phyloP scores from a whole-genome alignment of 202 grass and related monocot species.

The Brachypodium distachyon region DNA sequence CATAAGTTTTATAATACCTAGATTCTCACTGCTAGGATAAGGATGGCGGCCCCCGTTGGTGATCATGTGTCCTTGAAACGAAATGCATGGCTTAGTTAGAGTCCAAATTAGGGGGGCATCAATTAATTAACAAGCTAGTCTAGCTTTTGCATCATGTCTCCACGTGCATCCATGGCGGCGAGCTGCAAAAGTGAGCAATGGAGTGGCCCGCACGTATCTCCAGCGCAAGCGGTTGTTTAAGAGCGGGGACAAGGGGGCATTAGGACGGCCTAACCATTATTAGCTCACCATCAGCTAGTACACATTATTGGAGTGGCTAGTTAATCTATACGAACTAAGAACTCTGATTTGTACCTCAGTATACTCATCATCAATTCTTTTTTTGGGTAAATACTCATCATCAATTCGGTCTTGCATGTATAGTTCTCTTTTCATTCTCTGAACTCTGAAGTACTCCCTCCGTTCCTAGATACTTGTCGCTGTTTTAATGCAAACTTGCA shows the following conservation, averaged over 20 bases:
- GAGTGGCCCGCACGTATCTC: slow-evolving; percentile 39
- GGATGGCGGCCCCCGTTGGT: slow-evolving; percentile 20
- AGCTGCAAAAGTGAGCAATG: slow-evolving; percentile 7
- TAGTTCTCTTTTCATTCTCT: not conserved
- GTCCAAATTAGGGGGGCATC: slow-evolving; percentile 12
- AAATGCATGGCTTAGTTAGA: slow-evolving; percentile 5
- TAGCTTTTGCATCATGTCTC: slow-evolving; percentile 32
- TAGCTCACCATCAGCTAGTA: not conserved
- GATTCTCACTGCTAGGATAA: slow-evolving; percentile 42
- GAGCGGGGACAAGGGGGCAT: slow-evolving; percentile 11
- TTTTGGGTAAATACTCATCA: too few species aligned
- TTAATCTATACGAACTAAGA: not conserved
- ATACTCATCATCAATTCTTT: too few species aligned
- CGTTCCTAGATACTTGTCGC: too few species aligned
- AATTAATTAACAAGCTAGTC: slow-evolving; percentile 14
- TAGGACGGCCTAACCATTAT: slow-evolving; percentile 30
- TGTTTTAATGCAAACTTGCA: too few species aligned
- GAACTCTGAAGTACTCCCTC: too few species aligned
- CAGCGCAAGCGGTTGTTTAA: slow-evolving; percentile 11
- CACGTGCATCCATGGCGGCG: slow-evolving; percentile 30
- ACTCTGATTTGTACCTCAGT: not conserved
- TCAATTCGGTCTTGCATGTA: too few species aligned
- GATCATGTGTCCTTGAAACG: slow-evolving; percentile 3
- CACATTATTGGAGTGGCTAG: slow-evolving; percentile 12
- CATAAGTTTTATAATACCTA: slow-evolving; percentile 7